Conservation (phyloP, 225 moss, liverwort and hornwort species). For the Neckera pumila region DNA sequence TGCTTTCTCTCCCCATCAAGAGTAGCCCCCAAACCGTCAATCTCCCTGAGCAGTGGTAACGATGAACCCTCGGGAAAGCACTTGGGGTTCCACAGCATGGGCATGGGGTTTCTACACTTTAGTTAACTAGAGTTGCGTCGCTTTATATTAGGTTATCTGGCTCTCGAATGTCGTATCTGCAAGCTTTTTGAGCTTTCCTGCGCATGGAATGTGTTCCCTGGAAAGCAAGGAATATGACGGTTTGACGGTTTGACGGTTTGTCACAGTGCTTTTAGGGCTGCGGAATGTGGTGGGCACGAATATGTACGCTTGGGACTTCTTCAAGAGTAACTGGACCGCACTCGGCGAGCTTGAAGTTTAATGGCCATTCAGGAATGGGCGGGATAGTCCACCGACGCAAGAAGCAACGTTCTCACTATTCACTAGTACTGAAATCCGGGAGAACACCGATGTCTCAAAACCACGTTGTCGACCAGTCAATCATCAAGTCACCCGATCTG, state of each 20-base stretch:
- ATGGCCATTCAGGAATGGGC: not conserved
- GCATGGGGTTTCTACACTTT: not conserved
- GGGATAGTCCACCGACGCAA: not conserved
- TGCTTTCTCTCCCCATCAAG: no score
- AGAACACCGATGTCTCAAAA: not conserved
- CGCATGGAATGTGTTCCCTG: not conserved
- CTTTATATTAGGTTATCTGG: not conserved
- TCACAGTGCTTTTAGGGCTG: not conserved
- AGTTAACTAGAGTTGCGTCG: slow-evolving; percentile 16
- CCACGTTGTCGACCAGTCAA: no score
- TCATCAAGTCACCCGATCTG: not conserved
- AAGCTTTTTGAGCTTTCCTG: not conserved
- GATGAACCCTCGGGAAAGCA: not conserved
- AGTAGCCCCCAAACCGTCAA: no score
- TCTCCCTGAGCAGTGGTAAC: not conserved
- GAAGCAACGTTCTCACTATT: not conserved
- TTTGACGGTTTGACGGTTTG: not conserved
- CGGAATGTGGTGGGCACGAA: not conserved
- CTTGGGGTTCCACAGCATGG: not conserved
- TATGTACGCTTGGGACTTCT: not conserved
- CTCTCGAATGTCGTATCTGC: not conserved
- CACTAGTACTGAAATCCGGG: not conserved
- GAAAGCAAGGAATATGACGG: not conserved
- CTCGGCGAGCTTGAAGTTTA: not conserved
- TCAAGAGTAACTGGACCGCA: not conserved